Evolutionary conservation across 352 stramenopile species (phyloP).

Genomic region (Thalassiosira exigua): DNA sequence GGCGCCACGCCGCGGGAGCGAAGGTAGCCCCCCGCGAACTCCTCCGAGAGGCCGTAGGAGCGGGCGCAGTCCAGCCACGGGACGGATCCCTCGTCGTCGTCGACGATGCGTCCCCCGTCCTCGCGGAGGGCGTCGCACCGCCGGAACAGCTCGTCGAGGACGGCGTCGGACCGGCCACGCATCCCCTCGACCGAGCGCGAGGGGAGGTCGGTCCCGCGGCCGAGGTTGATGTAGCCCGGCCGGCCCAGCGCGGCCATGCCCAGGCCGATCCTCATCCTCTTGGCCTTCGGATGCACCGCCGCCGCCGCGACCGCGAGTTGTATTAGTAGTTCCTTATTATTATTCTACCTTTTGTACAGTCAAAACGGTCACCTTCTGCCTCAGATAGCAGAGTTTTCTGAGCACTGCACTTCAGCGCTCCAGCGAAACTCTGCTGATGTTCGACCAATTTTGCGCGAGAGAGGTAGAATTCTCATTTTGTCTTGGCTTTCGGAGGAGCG

Average conservation of each 20-base stretch:
- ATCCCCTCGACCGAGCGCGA: constrained; percentile 65
- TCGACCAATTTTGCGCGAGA: too few relatives aligned
- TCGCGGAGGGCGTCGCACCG: constrained; percentile 14
- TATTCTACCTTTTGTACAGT: too few relatives aligned
- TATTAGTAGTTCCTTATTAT: too few relatives aligned
- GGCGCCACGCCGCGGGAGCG: constrained; percentile 49
- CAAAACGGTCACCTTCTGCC: too few relatives aligned
- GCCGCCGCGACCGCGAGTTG: too few relatives aligned
- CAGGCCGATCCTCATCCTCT: constrained; percentile 60
- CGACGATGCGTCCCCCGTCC: too few relatives aligned
- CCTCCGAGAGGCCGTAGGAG: constrained; percentile 77
- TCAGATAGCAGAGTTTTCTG: too few relatives aligned
- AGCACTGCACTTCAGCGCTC: too few relatives aligned
- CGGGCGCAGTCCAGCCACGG: constrained; percentile 79
- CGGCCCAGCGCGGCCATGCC: constrained; percentile 78
- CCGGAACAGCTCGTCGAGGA: constrained; percentile 69
- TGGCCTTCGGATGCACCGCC: too few relatives aligned
- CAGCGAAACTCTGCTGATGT: too few relatives aligned
- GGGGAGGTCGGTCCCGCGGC: constrained; percentile 53
- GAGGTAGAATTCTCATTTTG: too few relatives aligned
- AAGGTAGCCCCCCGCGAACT: constrained; percentile 82
- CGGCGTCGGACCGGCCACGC: constrained; percentile 63
- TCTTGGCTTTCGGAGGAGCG: too few relatives aligned
- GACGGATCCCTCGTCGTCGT: background rate
- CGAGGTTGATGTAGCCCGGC: constrained; percentile 82